Evolutionary conservation across 768 basidiomycete species (phyloP).

Genomic region (Tulasnella sp.): DNA sequence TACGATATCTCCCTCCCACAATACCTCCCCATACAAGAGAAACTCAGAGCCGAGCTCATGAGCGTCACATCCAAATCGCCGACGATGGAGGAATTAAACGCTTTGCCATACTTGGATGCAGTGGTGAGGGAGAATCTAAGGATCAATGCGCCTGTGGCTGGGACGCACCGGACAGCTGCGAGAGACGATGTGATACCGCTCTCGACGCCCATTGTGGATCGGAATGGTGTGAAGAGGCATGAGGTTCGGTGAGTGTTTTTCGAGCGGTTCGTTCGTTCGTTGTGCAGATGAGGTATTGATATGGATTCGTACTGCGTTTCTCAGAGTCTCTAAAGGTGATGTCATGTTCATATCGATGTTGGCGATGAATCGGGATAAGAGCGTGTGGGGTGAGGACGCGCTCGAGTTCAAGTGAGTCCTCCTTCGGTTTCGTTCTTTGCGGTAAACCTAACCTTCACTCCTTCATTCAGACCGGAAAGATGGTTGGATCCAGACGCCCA

Average conservation of each 20-base stretch:
- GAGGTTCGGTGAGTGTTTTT: slow-evolving; percentile 8
- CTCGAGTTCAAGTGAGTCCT: slow-evolving; percentile 42
- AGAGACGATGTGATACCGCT: slow-evolving; percentile 13
- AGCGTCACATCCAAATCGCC: slow-evolving; percentile 17
- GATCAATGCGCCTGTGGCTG: slow-evolving; percentile 3
- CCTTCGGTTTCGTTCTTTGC: neutral
- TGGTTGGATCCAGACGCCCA: slow-evolving; percentile 38
- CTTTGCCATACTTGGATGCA: slow-evolving; percentile 26
- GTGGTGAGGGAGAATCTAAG: slow-evolving; percentile 22
- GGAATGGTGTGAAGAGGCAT: neutral
- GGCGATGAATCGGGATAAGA: slow-evolving; percentile 40
- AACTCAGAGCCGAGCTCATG: slow-evolving; percentile 35
- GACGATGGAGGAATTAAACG: slow-evolving; percentile 23
- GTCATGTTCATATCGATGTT: slow-evolving; percentile 41
- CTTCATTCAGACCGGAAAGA: slow-evolving; percentile 45
- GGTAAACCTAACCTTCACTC: neutral
- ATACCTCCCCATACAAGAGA: slow-evolving; percentile 39
- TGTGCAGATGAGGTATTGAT: neutral
- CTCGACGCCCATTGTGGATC: slow-evolving; percentile 11
- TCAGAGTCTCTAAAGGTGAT: slow-evolving; percentile 27
- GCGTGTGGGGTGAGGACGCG: slow-evolving; percentile 55
- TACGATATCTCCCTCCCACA: slow-evolving; percentile 35
- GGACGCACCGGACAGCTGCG: neutral
- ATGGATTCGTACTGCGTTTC: neutral
- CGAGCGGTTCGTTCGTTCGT: too few relatives aligned